A percentile compares a stretch with the other conserved stretches of the same genome.
phyloP scores from a whole-genome alignment of 1,139 yeast genomes.

The Hyphopichia khmerensis region DNA sequence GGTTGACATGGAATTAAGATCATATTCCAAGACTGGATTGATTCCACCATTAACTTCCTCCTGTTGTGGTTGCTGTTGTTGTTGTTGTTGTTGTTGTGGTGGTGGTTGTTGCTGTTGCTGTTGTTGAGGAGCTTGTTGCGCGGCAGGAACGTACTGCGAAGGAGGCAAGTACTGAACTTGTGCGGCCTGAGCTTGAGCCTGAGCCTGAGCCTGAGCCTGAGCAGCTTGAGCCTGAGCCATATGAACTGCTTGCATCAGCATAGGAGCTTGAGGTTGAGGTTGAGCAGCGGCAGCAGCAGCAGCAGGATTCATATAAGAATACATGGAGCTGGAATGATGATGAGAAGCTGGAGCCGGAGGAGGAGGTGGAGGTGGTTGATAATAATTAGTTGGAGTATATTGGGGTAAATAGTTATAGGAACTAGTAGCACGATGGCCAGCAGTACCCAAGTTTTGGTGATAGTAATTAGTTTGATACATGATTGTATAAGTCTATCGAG shows the following conservation, averaged over 20 bases:
- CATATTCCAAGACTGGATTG: slow-evolving; percentile 74
- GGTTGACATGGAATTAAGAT: slow-evolving; percentile 71
- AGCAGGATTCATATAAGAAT: not conserved
- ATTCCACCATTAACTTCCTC: slow-evolving; percentile 66
- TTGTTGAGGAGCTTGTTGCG: slow-evolving; percentile 10
- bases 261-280: slow-evolving; percentile 12
- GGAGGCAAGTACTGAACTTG: slow-evolving; percentile 16
- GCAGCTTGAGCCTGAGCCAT: too few species aligned
- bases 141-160: slow-evolving; percentile 8
- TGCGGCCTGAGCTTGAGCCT: too few species aligned
- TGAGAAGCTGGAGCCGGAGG: slow-evolving; percentile 8
- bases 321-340: slow-evolving; percentile 10
- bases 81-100: slow-evolving; percentile 11
- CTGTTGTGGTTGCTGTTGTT: slow-evolving; percentile 11
- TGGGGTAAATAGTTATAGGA: slow-evolving; percentile 27
- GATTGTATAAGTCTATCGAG: slow-evolving; percentile 1
- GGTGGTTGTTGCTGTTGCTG: slow-evolving; percentile 10
- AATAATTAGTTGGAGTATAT: slow-evolving; percentile 8
- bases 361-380: slow-evolving; percentile 9
- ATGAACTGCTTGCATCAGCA: slow-evolving; percentile 9
- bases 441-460: slow-evolving; percentile 32
- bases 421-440: slow-evolving; percentile 38
- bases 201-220: too few species aligned
- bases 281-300: slow-evolving; percentile 3
- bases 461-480: slow-evolving; percentile 22